These are phyloP conservation scores for Sugiyamaella marilandica DNA, from an alignment of 805 yeast species.

Conservation along the genomic window DNA sequence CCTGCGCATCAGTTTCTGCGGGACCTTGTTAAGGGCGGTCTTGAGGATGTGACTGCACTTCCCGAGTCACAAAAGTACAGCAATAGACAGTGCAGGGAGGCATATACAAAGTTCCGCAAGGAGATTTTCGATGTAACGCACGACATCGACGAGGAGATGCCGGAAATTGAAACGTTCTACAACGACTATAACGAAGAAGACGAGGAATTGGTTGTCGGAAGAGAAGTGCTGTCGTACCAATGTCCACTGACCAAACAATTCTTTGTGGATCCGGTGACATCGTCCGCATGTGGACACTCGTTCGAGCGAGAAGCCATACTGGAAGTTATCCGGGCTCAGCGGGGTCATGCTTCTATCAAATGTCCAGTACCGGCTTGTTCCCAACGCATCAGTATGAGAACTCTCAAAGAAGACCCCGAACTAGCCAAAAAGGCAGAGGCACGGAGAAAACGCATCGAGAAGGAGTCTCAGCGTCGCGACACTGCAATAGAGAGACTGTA, in stretches of 20 bases:
- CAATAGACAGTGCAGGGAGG: background rate
- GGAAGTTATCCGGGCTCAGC: constrained; percentile 14
- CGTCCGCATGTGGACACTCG: constrained; percentile 27
- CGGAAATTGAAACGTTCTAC: constrained; percentile 15
- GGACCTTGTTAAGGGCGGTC: background rate
- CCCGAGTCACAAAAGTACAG: background rate
- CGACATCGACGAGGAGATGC: constrained; percentile 20
- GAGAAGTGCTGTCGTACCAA: constrained; percentile 23
- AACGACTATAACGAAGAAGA: constrained; percentile 20
- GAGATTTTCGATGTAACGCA: constrained; percentile 16
- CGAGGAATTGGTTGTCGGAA: constrained; percentile 29
- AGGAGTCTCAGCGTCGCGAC: constrained; percentile 14
- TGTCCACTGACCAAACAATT: constrained; percentile 29
- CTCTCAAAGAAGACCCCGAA: constrained; percentile 14
- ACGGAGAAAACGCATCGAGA: constrained; percentile 11
- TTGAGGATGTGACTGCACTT: background rate
- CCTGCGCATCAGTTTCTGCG: background rate
- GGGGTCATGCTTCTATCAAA: background rate
- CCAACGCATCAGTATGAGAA: background rate
- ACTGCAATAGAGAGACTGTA: constrained; percentile 16
- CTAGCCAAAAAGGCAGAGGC: constrained; percentile 15
- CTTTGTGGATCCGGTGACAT: constrained; percentile 30
- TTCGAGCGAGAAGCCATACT: constrained; percentile 26
- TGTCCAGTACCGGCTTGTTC: constrained; percentile 25
- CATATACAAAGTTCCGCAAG: constrained; percentile 14